Percentiles rank a stretch among this genome's conserved stretches.
These are phyloP conservation scores for Steccherinum ochraceum DNA, from an alignment of 768 basidiomycete species.

Conservation along the genomic window DNA sequence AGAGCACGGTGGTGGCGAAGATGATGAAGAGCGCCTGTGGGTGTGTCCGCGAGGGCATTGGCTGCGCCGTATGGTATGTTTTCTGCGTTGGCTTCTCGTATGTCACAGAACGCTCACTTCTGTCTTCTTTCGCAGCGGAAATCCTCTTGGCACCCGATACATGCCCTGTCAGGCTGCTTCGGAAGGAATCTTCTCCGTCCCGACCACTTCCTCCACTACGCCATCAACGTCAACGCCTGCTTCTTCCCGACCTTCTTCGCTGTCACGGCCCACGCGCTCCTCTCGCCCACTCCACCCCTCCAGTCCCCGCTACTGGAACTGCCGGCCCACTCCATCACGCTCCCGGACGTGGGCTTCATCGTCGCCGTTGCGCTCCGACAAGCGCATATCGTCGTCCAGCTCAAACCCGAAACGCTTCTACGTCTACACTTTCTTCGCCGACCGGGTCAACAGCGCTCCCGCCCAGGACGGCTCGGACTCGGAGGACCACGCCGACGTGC, in stretches of 20 bases:
- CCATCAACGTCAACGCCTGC: constrained; percentile 13
- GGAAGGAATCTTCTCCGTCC: constrained; percentile 39
- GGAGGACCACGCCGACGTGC: constrained; percentile 9
- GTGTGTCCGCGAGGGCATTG: constrained; percentile 62
- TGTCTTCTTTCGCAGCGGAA: constrained; percentile 38
- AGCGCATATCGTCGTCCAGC: neutral
- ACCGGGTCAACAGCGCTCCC: constrained; percentile 27
- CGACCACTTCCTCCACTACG: constrained; percentile 32
- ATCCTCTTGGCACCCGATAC: constrained; percentile 56
- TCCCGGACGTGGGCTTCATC: constrained; percentile 1
- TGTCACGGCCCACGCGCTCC: constrained; percentile 22
- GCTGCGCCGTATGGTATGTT: constrained; percentile 53
- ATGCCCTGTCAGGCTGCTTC: constrained; percentile 54
- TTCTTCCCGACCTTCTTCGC: constrained; percentile 20
- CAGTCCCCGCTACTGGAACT: constrained; percentile 24
- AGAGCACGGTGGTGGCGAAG: constrained; percentile 38
- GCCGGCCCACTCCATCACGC: constrained; percentile 10
- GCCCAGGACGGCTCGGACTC: constrained; percentile 28
- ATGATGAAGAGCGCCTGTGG: constrained; percentile 55
- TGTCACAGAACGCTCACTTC: neutral
- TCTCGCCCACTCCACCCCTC: constrained; percentile 14
- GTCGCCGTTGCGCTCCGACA: neutral
- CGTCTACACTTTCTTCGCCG: constrained; percentile 33
- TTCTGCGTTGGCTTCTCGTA: neutral
- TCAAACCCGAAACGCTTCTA: constrained; percentile 15